A percentile compares a stretch with the other conserved stretches of the same genome.
phyloP scores from a whole-genome alignment of 73 alveolate species.

The Tetrahymena malaccensis region DNA sequence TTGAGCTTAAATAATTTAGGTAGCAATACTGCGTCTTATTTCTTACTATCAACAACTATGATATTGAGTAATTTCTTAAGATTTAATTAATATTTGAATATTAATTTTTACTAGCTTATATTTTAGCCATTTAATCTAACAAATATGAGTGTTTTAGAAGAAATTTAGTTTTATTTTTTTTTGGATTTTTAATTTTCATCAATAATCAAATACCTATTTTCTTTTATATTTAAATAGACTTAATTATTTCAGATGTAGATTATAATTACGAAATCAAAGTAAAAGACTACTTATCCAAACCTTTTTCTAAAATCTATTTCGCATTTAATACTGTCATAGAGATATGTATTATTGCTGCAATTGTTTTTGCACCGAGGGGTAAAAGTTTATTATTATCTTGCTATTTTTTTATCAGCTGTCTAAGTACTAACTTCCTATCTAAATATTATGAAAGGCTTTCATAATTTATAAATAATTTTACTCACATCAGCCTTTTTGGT shows the following conservation, averaged over 20 bases:
- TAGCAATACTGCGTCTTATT: too few species aligned
- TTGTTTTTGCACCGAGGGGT: background rate
- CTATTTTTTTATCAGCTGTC: background rate
- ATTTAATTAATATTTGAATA: too few species aligned
- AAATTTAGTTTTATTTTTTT: too few species aligned
- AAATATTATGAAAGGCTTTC: background rate
- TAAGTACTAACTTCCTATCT: background rate
- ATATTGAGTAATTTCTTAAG: too few species aligned
- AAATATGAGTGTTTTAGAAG: too few species aligned
- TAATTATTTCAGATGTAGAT: background rate
- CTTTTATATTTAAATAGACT: background rate
- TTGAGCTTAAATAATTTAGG: too few species aligned
- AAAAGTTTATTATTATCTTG: background rate
- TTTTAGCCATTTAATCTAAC: too few species aligned
- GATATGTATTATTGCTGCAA: background rate
- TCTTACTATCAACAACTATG: too few species aligned
- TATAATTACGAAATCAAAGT: background rate
- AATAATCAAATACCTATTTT: too few species aligned
- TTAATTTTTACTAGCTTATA: too few species aligned
- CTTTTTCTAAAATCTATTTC: background rate
- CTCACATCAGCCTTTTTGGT: background rate
- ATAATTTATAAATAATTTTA: background rate
- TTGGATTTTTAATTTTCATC: too few species aligned
- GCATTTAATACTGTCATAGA: background rate
- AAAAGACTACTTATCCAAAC: background rate